Conservation (phyloP, 179 eudicot species). For the Nepenthes alata region DNA sequence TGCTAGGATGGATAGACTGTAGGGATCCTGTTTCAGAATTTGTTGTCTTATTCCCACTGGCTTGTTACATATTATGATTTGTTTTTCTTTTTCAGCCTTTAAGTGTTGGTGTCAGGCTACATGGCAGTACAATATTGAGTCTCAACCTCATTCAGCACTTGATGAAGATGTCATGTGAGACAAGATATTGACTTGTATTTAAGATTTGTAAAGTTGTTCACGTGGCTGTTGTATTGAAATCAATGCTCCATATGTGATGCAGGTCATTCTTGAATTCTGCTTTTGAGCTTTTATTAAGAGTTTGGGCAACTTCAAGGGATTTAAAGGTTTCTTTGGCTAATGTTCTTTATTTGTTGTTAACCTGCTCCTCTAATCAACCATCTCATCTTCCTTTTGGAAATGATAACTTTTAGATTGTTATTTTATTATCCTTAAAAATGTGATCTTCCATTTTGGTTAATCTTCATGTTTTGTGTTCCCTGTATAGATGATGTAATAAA, state of each 20-base stretch:
- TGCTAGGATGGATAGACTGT: no score
- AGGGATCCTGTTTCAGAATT: no score
- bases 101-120: conserved; percentile 99
- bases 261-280: conserved; percentile 94
- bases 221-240: conserved; percentile 2
- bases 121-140: conserved; percentile 59
- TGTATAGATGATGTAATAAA: no score
- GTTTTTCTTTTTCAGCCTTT: conserved; percentile 45
- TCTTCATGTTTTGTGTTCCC: not conserved
- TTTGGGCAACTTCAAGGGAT: conserved; percentile 88
- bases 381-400: no score
- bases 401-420: not conserved
- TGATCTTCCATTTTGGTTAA: not conserved
- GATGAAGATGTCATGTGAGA: conserved; percentile 87
- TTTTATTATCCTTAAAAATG: not conserved
- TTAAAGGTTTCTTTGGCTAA: conserved; percentile 45
- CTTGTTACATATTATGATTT: conserved; percentile 49
- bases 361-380: not conserved
- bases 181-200: conserved; percentile 4
- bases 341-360: not conserved
- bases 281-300: conserved; percentile 81
- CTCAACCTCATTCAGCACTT: conserved; percentile 52
- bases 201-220: not conserved
- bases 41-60: not conserved
- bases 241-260: conserved; percentile 20